These are phyloP conservation scores for Botryotinia calthae DNA, from an alignment of 2,329 filamentous ascomycete genomes.

Conservation along the genomic window DNA sequence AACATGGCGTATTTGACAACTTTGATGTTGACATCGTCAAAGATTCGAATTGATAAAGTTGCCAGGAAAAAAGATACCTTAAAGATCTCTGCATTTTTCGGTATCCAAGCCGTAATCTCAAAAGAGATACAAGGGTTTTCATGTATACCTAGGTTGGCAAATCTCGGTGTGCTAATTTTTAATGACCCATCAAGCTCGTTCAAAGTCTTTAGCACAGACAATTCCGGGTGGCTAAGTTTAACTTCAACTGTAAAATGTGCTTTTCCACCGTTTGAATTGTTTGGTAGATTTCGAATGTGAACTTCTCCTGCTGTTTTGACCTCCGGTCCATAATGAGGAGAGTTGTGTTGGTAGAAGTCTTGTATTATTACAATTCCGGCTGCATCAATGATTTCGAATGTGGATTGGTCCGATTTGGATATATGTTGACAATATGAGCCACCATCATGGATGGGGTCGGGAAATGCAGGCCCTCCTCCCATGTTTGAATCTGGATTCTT, in stretches of 20 bases:
- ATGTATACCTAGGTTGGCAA: conserved; percentile 20
- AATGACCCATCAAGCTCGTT: conserved; percentile 28
- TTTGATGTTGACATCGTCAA: conserved; percentile 33
- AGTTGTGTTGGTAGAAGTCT: conserved; percentile 25
- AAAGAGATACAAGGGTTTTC: conserved; percentile 34
- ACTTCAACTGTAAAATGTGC: conserved; percentile 32
- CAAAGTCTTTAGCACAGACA: conserved; percentile 28
- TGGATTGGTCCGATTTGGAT: conserved; percentile 23
- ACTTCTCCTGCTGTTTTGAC: conserved; percentile 34
- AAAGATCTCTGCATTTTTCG: conserved; percentile 32
- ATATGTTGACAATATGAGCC: conserved; percentile 31
- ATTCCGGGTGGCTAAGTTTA: conserved; percentile 29
- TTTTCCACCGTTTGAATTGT: conserved; percentile 25
- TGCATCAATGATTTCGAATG: conserved; percentile 29
- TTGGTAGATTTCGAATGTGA: conserved; percentile 28
- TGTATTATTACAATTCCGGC: conserved; percentile 30
- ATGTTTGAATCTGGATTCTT: not conserved
- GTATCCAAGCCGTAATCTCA: conserved; percentile 37
- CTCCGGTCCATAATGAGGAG: not conserved
- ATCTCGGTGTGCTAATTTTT: conserved; percentile 32
- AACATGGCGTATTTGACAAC: conserved; percentile 28
- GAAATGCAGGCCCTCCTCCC: not conserved
- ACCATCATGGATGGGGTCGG: conserved; percentile 22
- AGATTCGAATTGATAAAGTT: conserved; percentile 27
- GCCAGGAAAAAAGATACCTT: conserved; percentile 29